Evolutionary conservation across 768 basidiomycete genomes (phyloP), one percentile per base, ranked within the genome.

Genomic region (Leucosporidium scottii): DNA sequence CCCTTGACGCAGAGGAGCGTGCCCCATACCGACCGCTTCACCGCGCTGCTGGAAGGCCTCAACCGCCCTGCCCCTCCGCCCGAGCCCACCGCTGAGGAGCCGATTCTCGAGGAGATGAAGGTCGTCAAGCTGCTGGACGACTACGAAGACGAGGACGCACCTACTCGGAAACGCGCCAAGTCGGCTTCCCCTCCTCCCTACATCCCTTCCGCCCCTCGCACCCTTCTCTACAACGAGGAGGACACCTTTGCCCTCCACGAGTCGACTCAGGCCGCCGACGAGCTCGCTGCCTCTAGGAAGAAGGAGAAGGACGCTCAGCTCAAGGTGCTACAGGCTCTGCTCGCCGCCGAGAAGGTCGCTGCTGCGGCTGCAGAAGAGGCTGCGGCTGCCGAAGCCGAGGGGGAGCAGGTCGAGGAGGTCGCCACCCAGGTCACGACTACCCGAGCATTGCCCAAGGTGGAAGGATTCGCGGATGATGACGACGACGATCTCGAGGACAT

Each of bases 181-280:
- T 64, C 62, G 7, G 48, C 56, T 8, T 67, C 68, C 4, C 72
- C 71, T 1, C 71, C 71, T 13, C 71, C 68, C 1, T 73, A 69
- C 51, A 36, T 73, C 25, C 57, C 68, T 18, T 44, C 54, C 10
- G 68, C 68, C 1, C 66, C 68, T 3, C 62, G 72, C 27, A 59
- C 51, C n/a, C 58, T 73, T 3, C 62, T 73, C 28, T 73, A 70
- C 62, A 70, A 63, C 64, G 69, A 73, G 31, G 72, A 70, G 27
- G 72, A 73, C 62, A 67, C 68, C 2, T 70, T 67, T 48, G 64
- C 65, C 28, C 51, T 73, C n/a, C 31, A 54, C 10, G 64, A 59
- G 4, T 31, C 64, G 23, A 64, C 68, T 5, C 58, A 59, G 9
- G 61, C 36, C 44, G 66, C 68, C 23, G n/a, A 20, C 3, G 63